Evolutionary conservation across 2,329 filamentous ascomycete genomes (phyloP).

Genomic region (Ophiostoma pallidulum): DNA sequence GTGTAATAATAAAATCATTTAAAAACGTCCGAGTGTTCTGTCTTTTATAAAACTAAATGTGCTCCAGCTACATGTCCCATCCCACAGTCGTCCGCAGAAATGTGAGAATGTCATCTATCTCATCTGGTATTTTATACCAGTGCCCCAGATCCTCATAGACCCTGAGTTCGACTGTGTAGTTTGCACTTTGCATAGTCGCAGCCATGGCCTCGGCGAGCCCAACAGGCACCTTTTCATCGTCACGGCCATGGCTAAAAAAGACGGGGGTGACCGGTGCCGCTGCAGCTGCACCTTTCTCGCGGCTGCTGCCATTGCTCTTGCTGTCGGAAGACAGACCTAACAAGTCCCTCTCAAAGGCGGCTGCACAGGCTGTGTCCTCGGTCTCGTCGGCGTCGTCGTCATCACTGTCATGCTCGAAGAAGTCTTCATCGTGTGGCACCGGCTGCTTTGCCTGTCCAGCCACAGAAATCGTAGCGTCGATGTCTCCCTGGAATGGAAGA

Average conservation of each 20-base stretch:
- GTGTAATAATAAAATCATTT: too few relatives aligned
- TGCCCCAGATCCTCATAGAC: slow-evolving; percentile 33
- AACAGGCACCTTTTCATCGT: slow-evolving; percentile 30
- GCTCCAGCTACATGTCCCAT: too few relatives aligned
- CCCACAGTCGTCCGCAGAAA: slow-evolving; percentile 1
- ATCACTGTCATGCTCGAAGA: background rate
- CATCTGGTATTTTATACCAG: slow-evolving; percentile 39
- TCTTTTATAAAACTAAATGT: too few relatives aligned
- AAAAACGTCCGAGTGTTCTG: too few relatives aligned
- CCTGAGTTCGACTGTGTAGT: slow-evolving; percentile 29
- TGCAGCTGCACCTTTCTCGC: background rate
- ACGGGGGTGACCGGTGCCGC: slow-evolving; percentile 26
- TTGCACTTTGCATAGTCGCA: slow-evolving; percentile 23
- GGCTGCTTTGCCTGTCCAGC: slow-evolving; percentile 16
- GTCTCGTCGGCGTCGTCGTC: background rate
- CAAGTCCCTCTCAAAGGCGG: background rate
- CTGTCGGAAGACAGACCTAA: background rate
- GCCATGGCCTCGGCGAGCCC: slow-evolving; percentile 25
- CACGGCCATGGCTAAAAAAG: slow-evolving; percentile 34
- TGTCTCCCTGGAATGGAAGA: slow-evolving; percentile 20
- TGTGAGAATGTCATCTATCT: slow-evolving; percentile 34
- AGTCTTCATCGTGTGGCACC: background rate
- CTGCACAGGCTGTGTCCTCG: background rate
- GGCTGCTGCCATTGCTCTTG: too few relatives aligned
- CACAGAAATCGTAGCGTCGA: slow-evolving; percentile 21